Evolutionary conservation across 768 basidiomycete genomes (phyloP).

Genomic region (Tricholoma saponaceum): DNA sequence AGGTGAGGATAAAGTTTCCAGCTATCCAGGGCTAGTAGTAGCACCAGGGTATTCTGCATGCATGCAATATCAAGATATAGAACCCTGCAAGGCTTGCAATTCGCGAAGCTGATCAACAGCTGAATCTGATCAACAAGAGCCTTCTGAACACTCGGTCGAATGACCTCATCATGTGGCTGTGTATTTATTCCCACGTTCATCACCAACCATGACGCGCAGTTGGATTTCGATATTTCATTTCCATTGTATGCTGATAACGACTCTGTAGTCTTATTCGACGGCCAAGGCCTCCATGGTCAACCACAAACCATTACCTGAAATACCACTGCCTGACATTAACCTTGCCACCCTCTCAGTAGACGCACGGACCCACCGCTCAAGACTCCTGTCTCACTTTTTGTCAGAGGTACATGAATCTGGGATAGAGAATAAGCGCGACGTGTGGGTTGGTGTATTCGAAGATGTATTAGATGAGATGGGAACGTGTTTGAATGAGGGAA

Average conservation of each 20-base stretch:
- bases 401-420: constrained; percentile 29
- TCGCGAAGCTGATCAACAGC: no score
- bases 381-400: constrained; percentile 37
- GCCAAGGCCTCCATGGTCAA: constrained; percentile 18
- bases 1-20: no score
- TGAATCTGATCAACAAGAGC: no score
- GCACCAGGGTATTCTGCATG: no score
- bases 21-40: no score
- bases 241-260: background rate
- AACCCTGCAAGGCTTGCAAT: no score
- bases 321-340: constrained; percentile 18
- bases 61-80: no score
- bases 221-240: no score
- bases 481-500: constrained; percentile 30
- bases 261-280: background rate
- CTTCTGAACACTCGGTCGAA: no score
- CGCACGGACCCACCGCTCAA: constrained; percentile 36
- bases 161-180: no score
- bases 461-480: constrained; percentile 45
- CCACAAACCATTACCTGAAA: constrained; percentile 34
- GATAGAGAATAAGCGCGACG: constrained; percentile 28
- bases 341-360: constrained; percentile 32
- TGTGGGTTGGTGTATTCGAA: constrained; percentile 44
- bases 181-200: no score
- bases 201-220: no score